Percentiles rank a stretch among this genome's conserved stretches.
Evolutionary conservation across 208 protist genomes (phyloP).

Genomic region (Herpetomonas tarakana): DNA sequence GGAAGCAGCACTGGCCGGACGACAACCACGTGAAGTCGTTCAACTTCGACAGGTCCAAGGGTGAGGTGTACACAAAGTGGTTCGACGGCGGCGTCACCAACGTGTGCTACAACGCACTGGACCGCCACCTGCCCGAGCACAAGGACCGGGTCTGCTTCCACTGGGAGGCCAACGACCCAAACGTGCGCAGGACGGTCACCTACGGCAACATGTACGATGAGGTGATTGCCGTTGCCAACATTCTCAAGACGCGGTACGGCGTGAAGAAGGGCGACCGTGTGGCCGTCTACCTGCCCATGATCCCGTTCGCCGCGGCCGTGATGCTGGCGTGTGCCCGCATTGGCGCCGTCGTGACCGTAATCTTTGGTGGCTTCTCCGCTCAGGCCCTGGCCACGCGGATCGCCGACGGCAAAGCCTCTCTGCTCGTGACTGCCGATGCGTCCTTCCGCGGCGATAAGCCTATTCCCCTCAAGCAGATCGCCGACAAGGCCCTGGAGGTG

Average conservation of each 20-base stretch:
- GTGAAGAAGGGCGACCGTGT: constrained; percentile 93
- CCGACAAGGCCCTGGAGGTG: constrained; percentile 66
- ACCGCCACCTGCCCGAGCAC: constrained; percentile 71
- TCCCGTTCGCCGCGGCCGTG: constrained; percentile 82
- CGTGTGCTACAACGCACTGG: constrained; percentile 85
- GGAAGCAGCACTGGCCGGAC: constrained; percentile 54
- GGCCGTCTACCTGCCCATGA: constrained; percentile 97
- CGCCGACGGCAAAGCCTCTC: constrained; percentile 45
- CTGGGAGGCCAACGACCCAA: constrained; percentile 85
- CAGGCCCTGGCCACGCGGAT: constrained; percentile 63
- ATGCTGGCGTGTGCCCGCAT: constrained; percentile 99
- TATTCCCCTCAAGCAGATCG: constrained; percentile 87
- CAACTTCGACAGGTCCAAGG: constrained; percentile 79
- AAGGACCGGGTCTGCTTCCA: constrained; percentile 81
- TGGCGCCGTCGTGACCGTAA: constrained; percentile 85
- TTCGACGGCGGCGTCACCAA: constrained; percentile 80
- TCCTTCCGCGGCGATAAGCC: constrained; percentile 82
- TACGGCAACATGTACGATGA: constrained; percentile 83
- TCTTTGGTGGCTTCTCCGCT: constrained; percentile 85
- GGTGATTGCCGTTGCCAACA: constrained; percentile 87
- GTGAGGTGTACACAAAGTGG: constrained; percentile 70
- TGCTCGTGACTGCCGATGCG: constrained; percentile 83
- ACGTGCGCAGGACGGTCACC: constrained; percentile 50
- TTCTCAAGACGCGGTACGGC: constrained; percentile 83
- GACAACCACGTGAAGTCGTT: constrained; percentile 54